Evolutionary conservation across 495 filamentous ascomycete genomes (phyloP), one percentile per base, ranked within the genome.

Genomic region (Podospora anserina): DNA sequence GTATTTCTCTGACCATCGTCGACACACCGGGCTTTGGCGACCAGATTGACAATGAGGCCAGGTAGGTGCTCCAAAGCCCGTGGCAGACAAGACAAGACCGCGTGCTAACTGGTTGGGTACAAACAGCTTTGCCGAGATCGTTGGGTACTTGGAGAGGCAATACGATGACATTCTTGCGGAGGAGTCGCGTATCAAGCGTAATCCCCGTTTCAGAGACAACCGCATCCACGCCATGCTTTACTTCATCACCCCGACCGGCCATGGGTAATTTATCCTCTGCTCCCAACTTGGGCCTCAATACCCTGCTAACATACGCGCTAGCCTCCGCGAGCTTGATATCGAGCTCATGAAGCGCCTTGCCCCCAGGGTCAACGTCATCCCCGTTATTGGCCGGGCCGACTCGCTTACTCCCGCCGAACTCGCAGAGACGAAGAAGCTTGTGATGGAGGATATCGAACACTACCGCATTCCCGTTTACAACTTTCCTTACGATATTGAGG

Each of bases 401-500:
- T 94, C 95, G 30, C 90, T 99, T 66, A 99, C 95, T 61, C 96
- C 96, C 59, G 90, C 91, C 63, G 95, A 99, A 82, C 88, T 98
- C 65, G 95, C 95, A 66, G 96, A 99, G 80, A 97, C 94, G 54
- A 99, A 99, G 88, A 98, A 97, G 84, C 86, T 99, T 63, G 93
- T 99, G 75, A 99, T 99, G 96, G 95, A 99, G 83, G 95, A 99
- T 76, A 99, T 99, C 71, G 95, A 99, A 79, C 95, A 99, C 81
- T 99, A 99, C 86, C 92, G 95, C 79, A 99, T 99, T 74, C 95
- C 95, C 53, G 96, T 99, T 72, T 99, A 99, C 88, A 99, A 99
- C 87, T 99, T 99, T 86, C 95, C 95, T 39, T 99, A 99, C 83
- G 95, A 99, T 77, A 95, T 98, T 68, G 95, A 99, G 82, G 95